Percentiles rank a stretch among this genome's conserved stretches.
Evolutionary conservation across 2,329 filamentous ascomycete species (phyloP).

Genomic region (Aureobasidium sp.): DNA sequence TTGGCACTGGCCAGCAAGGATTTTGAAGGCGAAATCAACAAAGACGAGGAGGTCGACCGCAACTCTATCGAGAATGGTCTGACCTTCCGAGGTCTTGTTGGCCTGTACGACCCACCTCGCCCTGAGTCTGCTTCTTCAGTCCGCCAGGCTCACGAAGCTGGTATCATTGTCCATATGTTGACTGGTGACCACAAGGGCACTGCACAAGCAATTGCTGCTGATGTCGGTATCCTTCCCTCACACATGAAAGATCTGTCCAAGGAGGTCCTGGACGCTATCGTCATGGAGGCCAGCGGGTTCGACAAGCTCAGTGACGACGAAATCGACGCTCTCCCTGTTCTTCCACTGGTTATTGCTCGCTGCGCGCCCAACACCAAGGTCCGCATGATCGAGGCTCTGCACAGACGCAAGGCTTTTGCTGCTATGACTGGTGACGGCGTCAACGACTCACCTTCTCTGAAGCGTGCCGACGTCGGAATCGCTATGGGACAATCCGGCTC

Average conservation of each 20-base stretch:
- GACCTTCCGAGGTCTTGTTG: conserved; percentile 71
- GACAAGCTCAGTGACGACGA: conserved; percentile 65
- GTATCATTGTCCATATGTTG: conserved; percentile 76
- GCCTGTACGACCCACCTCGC: conserved; percentile 80
- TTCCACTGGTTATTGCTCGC: conserved; percentile 75
- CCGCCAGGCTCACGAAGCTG: conserved; percentile 61
- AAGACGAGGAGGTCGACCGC: conserved; percentile 46
- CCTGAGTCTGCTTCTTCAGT: conserved; percentile 71
- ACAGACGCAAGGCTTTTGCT: conserved; percentile 67
- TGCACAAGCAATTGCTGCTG: conserved; percentile 67
- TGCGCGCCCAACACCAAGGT: conserved; percentile 84
- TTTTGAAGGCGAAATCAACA: conserved; percentile 34
- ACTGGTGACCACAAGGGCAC: conserved; percentile 78
- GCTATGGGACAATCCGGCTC: conserved; percentile 81
- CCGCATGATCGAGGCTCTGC: conserved; percentile 82
- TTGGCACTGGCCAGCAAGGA: conserved; percentile 55
- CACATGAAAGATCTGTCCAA: conserved; percentile 55
- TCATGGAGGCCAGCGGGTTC: conserved; percentile 57
- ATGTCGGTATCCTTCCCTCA: conserved; percentile 69
- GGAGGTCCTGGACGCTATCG: conserved; percentile 59
- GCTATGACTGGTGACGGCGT: conserved; percentile 88
- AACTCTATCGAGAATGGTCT: conserved; percentile 59
- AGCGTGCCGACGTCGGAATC: conserved; percentile 76
- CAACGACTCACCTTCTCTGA: conserved; percentile 77
- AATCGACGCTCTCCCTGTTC: conserved; percentile 64